These are phyloP conservation scores for Cladochytrium replicatum DNA, from an alignment of 192 early-diverging fungal species.

Conservation along the genomic window DNA sequence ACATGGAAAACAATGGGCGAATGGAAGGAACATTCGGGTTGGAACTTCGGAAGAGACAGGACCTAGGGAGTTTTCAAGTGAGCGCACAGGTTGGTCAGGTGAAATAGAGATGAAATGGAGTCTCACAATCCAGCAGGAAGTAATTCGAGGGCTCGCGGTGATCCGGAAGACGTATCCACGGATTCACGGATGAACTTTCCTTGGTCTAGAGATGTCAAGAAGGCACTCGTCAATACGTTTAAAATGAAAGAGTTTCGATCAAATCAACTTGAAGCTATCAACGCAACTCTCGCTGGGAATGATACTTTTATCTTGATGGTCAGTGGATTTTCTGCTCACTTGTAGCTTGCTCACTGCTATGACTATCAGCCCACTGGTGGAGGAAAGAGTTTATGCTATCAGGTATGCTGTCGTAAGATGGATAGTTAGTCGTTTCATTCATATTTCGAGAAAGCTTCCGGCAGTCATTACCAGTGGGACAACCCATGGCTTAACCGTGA, in stretches of 20 bases:
- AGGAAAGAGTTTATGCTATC: constrained; percentile 93
- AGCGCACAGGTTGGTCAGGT: too few species aligned
- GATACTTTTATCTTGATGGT: constrained; percentile 94
- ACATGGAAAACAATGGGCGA: too few species aligned
- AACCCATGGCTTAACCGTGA: constrained; percentile 65
- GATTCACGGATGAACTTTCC: too few species aligned
- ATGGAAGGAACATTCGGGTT: too few species aligned
- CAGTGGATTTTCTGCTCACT: not conserved
- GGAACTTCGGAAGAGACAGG: too few species aligned
- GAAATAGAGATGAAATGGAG: too few species aligned
- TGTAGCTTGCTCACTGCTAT: not conserved
- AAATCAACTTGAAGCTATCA: constrained; percentile 84
- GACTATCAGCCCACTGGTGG: constrained; percentile 72
- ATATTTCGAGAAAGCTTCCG: too few species aligned
- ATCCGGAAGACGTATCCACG: too few species aligned
- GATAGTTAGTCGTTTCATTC: too few species aligned
- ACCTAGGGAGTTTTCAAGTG: too few species aligned
- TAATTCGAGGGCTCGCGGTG: too few species aligned
- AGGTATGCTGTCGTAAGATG: constrained; percentile 22
- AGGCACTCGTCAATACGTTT: constrained; percentile 59
- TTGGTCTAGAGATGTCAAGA: constrained; percentile 63
- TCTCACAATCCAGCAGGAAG: too few species aligned
- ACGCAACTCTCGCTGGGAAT: constrained; percentile 66
- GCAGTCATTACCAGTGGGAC: constrained; percentile 54
- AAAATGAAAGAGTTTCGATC: constrained; percentile 64